These are phyloP conservation scores for Tylopilus vinaceipallidus DNA, from an alignment of 768 basidiomycete genomes.

Conservation along the genomic window DNA sequence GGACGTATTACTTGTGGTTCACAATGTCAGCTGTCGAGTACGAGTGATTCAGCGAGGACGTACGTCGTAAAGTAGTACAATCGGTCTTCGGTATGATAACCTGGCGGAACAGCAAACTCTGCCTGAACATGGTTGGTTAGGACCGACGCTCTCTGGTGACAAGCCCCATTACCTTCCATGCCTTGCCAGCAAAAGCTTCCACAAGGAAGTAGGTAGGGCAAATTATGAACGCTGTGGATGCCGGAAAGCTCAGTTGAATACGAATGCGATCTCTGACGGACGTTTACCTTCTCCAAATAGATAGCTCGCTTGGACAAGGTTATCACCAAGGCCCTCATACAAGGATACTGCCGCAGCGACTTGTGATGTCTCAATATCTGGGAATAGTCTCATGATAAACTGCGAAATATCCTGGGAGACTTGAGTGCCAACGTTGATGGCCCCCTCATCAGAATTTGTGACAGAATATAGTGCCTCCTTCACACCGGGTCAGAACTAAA, in stretches of 20 bases:
- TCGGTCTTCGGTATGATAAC: constrained; percentile 1
- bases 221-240: too few species aligned
- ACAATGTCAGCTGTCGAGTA: neutral
- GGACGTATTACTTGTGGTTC: neutral
- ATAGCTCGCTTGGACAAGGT: neutral
- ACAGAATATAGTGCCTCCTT: constrained; percentile 7
- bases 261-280: too few species aligned
- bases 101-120: constrained; percentile 9
- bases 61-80: constrained; percentile 4
- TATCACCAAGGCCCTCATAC: neutral
- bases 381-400: constrained; percentile 2
- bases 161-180: too few species aligned
- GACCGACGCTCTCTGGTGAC: neutral
- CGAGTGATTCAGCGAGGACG: neutral
- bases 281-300: too few species aligned
- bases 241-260: too few species aligned
- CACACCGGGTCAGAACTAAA: neutral
- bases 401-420: neutral
- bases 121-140: too few species aligned
- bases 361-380: neutral
- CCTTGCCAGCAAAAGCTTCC: too few species aligned
- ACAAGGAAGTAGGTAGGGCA: too few species aligned
- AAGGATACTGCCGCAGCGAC: neutral
- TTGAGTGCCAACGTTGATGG: neutral
- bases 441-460: constrained; percentile 1